Base-by-base conservation (phyloP, 1,139 yeast species). In the Nadsonia starkeyi-henricii region DNA sequence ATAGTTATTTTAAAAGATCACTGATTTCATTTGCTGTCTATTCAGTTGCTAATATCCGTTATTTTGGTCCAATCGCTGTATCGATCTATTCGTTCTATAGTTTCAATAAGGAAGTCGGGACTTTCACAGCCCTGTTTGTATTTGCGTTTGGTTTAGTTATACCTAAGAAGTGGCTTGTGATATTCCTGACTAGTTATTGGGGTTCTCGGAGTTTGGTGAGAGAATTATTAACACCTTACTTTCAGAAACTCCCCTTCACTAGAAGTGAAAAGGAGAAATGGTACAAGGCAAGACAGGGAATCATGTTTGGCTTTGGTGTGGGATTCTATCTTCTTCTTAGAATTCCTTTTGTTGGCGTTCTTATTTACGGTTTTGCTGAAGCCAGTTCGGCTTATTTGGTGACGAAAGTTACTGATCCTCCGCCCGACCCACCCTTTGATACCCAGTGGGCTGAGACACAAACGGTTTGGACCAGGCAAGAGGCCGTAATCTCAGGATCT, bases 291-390 rank as follows among this genome's bases (percentile, higher is more conserved):
- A 66, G 85, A 41, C 77, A 74, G 48, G 84, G 84, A 0, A 68
- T 77, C 19, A 61, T 79, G 44, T 74, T 75, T 54, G 84, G 84
- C 1, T 78, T 77, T 55, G 77, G 80, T 1, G 58, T 75, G n/a
- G 70, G 72, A 45, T 75, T 72, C 59, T 75, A 67, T 53, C 54
- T 68, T 46, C 57, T 75, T 43, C 62, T 76, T 50, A 62, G 67
- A 43, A 61, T 72, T 20, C 78, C 81, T 0, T 66, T 69, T 53
- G 53, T 74, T 1, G 73, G 80, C 0, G 66, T 75, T 18, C 57
- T 77, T 7, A 64, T 70, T n/a, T 75, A 75, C 54, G 76, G 77
- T n/a, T 60, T 76, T 49, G 81, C 80, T 2, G 75, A 77, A 56
- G 69, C 78, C 4, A 69, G 74, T 42, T 67, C 75, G 33, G 82